Evolutionary conservation across 2,329 filamentous ascomycete genomes (phyloP).

Genomic region (Pseudogymnoascus pannorum): DNA sequence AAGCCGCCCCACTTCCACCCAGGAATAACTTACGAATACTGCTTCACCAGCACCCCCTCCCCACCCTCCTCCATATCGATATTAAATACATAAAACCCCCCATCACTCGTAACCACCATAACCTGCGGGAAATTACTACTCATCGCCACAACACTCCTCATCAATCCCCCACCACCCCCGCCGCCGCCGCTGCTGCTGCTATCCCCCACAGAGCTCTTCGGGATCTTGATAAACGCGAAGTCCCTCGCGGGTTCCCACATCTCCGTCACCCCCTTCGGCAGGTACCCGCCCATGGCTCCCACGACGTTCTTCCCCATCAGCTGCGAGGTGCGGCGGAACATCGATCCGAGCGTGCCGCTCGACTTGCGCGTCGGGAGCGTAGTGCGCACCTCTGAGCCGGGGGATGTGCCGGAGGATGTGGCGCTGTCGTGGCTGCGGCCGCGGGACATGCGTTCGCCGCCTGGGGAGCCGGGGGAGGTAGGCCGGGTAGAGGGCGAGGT

Average conservation of each 20-base stretch:
- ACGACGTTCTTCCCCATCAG: slow-evolving; percentile 85
- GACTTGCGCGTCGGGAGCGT: slow-evolving; percentile 37
- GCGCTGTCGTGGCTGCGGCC: slow-evolving; percentile 48
- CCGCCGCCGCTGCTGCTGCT: slow-evolving; percentile 23
- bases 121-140: slow-evolving; percentile 90
- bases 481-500: slow-evolving; percentile 22
- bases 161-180: slow-evolving; percentile 39
- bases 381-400: slow-evolving; percentile 23
- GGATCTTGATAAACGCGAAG: slow-evolving; percentile 94
- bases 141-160: slow-evolving; percentile 94
- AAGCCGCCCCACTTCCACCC: neutral
- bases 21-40: slow-evolving; percentile 69
- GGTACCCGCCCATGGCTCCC: slow-evolving; percentile 81
- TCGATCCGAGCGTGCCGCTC: slow-evolving; percentile 78
- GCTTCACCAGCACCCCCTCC: slow-evolving; percentile 83
- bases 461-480: slow-evolving; percentile 27
- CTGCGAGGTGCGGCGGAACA: slow-evolving; percentile 90
- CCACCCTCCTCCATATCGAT: slow-evolving; percentile 93
- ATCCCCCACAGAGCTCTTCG: slow-evolving; percentile 44
- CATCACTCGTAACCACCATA: slow-evolving; percentile 96
- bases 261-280: slow-evolving; percentile 88
- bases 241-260: slow-evolving; percentile 96
- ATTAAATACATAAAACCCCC: slow-evolving; percentile 88
- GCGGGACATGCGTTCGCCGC: slow-evolving; percentile 20
- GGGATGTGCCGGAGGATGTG: slow-evolving; percentile 27